A percentile compares a stretch with the other conserved stretches of the same genome.
These are phyloP conservation scores for Debaryomycetaceae sp. DNA, from an alignment of 1,139 yeast species.

Conservation along the genomic window DNA sequence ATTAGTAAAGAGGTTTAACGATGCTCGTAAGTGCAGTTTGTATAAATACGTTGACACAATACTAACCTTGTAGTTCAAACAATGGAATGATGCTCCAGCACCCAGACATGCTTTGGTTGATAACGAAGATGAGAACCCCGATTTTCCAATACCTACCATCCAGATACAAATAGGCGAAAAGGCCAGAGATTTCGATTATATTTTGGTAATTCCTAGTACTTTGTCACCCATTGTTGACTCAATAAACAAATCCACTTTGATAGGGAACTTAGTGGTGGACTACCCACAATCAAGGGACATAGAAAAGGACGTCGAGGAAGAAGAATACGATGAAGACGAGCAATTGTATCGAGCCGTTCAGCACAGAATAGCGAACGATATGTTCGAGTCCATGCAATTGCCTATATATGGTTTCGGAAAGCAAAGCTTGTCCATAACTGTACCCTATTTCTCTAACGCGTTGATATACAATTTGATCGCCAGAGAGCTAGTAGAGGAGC, in stretches of 20 bases:
- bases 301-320: conserved; percentile 10
- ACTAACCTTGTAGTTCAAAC: conserved; percentile 44
- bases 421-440: conserved; percentile 14
- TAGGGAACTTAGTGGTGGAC: conserved; percentile 22
- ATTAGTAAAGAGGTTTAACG: not conserved
- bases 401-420: conserved; percentile 18
- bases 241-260: conserved; percentile 11
- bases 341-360: conserved; percentile 44
- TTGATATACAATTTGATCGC: conserved; percentile 33
- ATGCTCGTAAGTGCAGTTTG: conserved; percentile 12
- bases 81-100: conserved; percentile 48
- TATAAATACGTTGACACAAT: conserved; percentile 1
- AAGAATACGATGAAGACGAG: conserved; percentile 51
- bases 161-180: conserved; percentile 7
- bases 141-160: conserved; percentile 15
- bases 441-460: conserved; percentile 32
- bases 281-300: conserved; percentile 16
- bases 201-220: conserved; percentile 27
- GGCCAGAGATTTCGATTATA: conserved; percentile 9
- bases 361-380: conserved; percentile 17
- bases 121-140: conserved; percentile 23
- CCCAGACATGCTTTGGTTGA: conserved; percentile 56
- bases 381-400: conserved; percentile 20
- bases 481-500: conserved; percentile 12
- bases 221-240: conserved; percentile 21